Evolutionary conservation across 2,329 filamentous ascomycete species (phyloP), one percentile per base, ranked within the genome.

Genomic region (Aspergillus calidoustus): DNA sequence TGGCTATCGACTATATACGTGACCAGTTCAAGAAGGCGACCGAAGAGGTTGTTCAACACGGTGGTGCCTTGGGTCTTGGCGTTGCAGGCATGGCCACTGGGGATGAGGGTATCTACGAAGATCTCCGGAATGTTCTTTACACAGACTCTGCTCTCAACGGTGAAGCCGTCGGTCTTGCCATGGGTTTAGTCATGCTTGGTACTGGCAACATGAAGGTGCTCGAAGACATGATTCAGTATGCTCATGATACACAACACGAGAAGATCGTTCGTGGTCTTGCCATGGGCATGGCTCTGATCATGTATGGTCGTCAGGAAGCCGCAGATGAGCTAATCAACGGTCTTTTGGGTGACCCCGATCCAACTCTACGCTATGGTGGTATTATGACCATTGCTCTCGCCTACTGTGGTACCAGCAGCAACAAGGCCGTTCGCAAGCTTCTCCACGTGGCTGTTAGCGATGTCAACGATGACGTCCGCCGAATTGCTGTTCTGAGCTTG

Each of bases 301-400:
- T 98, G 94, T 99, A 95, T 71, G 93, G 91, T 52, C 91, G 93
- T 63, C 93, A 98, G 79, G 95, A 99, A 78, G 90, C 90, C 66
- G 95, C 95, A 13, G 95, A 99, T 77, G 91, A 95, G 72, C 86
- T 98, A 70, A 96, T 99, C 68, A 94, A 96, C 73, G 93, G 92
- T 52, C 88, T 99, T 2, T 85, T 99, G 41, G 93, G 92, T 66
- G 95, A 99, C 70, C 91, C 95, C 1, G 94, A 99, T 74, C 92
- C 95, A 68, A 94, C 92, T 7, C 84, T 99, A 64, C 89, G 95
- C 68, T 99, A 99, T 70, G 95, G 95, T 76, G 95, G 95, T 82
- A 97, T 99, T 77, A 92, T 99, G 88, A 97, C 95, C n/a, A 92
- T 99, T 61, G 95, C 95, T 55, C 84, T 99, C 75, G 95, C 95